Percentiles rank a stretch among this genome's conserved stretches.
Evolutionary conservation across 2,329 filamentous ascomycete genomes (phyloP).

Genomic region (Fusarium cicatricum): DNA sequence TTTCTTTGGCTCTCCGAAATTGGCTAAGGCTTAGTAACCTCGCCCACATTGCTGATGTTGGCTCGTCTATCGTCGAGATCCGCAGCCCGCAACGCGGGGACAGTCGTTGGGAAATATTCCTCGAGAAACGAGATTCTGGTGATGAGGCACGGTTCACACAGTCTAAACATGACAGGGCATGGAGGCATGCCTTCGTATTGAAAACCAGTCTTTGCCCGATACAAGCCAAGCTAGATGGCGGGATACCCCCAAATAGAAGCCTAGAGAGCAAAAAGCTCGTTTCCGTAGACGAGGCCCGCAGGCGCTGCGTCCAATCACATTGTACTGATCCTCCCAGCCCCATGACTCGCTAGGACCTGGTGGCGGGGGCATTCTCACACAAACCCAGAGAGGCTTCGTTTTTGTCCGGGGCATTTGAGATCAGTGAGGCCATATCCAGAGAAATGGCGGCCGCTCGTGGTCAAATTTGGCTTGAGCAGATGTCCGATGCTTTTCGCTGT

Average conservation of each 20-base stretch:
- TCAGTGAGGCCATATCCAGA: conserved; percentile 41
- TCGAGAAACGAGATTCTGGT: conserved; percentile 30
- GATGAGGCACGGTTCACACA: conserved; percentile 35
- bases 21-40: conserved; percentile 14
- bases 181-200: conserved; percentile 40
- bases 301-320: conserved; percentile 36
- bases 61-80: conserved; percentile 37
- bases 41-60: conserved; percentile 35
- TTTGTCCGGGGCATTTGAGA: conserved; percentile 21
- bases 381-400: conserved; percentile 28
- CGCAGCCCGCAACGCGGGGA: conserved; percentile 34
- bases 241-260: conserved; percentile 42
- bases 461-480: conserved; percentile 20
- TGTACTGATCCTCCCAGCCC: conserved; percentile 30
- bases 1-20: conserved; percentile 21
- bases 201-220: conserved; percentile 41
- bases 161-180: conserved; percentile 36
- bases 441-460: conserved; percentile 28
- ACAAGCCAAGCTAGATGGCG: conserved; percentile 39
- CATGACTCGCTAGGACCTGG: conserved; percentile 42
- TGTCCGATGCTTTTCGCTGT: conserved; percentile 5
- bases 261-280: conserved; percentile 43
- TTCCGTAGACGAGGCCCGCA: conserved; percentile 42
- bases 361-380: conserved; percentile 37
- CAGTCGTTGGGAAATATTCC: conserved; percentile 39